Percentiles rank a stretch among this genome's conserved stretches.
These are phyloP conservation scores for Terfezia boudieri DNA, from an alignment of 495 filamentous ascomycete species.

Conservation along the genomic window DNA sequence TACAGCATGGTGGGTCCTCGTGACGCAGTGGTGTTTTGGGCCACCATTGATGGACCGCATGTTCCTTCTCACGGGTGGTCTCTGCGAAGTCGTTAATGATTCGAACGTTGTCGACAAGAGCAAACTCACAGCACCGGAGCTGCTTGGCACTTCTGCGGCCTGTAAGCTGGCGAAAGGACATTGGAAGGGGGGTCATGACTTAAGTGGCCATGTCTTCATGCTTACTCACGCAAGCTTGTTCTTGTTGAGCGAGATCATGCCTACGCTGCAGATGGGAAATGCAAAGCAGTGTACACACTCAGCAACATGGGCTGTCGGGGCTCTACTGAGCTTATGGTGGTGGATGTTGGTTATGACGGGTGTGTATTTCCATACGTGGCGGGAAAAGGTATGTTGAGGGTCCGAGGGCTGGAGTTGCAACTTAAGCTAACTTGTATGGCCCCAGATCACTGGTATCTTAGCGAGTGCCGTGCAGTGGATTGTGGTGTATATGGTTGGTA, in stretches of 20 bases:
- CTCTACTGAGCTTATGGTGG: constrained; percentile 39
- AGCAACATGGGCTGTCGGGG: constrained; percentile 26
- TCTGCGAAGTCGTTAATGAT: constrained; percentile 34
- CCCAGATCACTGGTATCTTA: constrained; percentile 13
- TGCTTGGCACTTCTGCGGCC: constrained; percentile 46
- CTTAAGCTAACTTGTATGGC: not conserved
- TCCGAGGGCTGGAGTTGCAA: too few relatives aligned
- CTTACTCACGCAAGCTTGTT: constrained; percentile 61
- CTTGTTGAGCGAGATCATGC: constrained; percentile 53
- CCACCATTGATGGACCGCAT: constrained; percentile 68
- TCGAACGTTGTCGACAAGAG: constrained; percentile 7
- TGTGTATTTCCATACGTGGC: constrained; percentile 94
- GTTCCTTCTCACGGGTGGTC: constrained; percentile 62
- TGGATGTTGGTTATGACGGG: constrained; percentile 99
- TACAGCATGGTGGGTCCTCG: constrained; percentile 49
- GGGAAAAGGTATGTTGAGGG: constrained; percentile 53
- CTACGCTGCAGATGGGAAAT: constrained; percentile 10
- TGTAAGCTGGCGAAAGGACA: constrained; percentile 61
- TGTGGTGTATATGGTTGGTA: constrained; percentile 11
- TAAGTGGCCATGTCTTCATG: constrained; percentile 87
- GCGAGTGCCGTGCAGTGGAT: constrained; percentile 9
- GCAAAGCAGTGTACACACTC: constrained; percentile 19
- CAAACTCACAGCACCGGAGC: constrained; percentile 25
- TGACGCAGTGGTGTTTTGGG: constrained; percentile 95
- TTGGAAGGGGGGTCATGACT: constrained; percentile 82